These are phyloP conservation scores for Staphylotrichum longicolle DNA, from an alignment of 495 filamentous ascomycete species.

Conservation along the genomic window DNA sequence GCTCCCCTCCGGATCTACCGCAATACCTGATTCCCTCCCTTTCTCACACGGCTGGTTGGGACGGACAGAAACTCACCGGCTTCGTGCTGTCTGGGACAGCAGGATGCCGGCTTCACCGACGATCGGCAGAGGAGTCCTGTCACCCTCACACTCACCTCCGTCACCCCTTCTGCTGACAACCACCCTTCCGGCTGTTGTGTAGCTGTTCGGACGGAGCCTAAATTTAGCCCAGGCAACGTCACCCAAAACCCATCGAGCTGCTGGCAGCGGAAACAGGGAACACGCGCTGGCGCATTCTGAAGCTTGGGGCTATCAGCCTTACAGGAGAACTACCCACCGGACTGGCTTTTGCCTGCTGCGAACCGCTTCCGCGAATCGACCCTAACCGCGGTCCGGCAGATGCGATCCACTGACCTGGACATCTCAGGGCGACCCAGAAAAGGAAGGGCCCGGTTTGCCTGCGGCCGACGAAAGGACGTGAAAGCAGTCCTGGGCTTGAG, in stretches of 20 bases:
- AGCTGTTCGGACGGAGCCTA: slow-evolving; percentile 26
- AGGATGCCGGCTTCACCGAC: slow-evolving; percentile 18
- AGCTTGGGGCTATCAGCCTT: background rate
- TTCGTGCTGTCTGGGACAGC: slow-evolving; percentile 17
- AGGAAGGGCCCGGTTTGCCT: background rate
- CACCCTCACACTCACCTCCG: background rate
- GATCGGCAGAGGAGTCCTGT: slow-evolving; percentile 20
- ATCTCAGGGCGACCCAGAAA: background rate
- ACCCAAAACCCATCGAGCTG: slow-evolving; percentile 13
- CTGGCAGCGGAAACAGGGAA: background rate
- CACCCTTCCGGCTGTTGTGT: slow-evolving; percentile 20
- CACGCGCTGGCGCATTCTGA: background rate
- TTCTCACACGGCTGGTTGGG: background rate
- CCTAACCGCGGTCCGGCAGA: too few species aligned
- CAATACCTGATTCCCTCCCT: background rate
- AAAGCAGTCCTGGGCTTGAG: too few species aligned
- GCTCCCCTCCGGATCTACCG: background rate
- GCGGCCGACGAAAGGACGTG: background rate
- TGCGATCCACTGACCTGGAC: too few species aligned
- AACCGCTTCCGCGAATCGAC: background rate
- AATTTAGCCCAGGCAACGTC: slow-evolving; percentile 37
- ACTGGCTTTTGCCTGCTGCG: too few species aligned
- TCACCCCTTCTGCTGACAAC: slow-evolving; percentile 6
- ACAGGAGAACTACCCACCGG: background rate
- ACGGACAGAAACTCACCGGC: slow-evolving; percentile 2